These are phyloP conservation scores for Rhynchosporium secalis DNA, from an alignment of 2,329 filamentous ascomycete species.

Conservation along the genomic window DNA sequence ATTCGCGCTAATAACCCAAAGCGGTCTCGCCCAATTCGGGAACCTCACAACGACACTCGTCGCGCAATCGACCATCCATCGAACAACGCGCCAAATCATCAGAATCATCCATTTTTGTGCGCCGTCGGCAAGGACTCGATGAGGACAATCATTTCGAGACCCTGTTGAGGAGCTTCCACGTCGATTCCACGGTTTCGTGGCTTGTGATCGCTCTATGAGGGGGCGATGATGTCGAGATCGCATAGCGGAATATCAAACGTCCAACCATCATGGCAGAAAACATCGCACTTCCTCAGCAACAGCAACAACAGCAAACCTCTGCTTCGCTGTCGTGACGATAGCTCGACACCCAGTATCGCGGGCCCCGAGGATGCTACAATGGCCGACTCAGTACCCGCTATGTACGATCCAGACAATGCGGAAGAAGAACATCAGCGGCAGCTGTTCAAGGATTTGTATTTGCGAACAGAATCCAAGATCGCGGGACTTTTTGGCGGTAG, in stretches of 20 bases:
- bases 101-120: slow-evolving; percentile 22
- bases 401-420: slow-evolving; percentile 53
- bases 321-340: slow-evolving; percentile 63
- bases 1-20: too few relatives aligned
- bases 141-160: slow-evolving; percentile 27
- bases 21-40: not conserved
- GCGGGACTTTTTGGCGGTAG: slow-evolving; percentile 67
- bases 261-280: slow-evolving; percentile 46
- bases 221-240: slow-evolving; percentile 32
- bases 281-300: slow-evolving; percentile 62
- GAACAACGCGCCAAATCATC: slow-evolving; percentile 28
- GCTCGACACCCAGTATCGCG: slow-evolving; percentile 36
- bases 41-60: not conserved
- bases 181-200: slow-evolving; percentile 29
- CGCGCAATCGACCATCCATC: not conserved
- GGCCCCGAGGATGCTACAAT: slow-evolving; percentile 44
- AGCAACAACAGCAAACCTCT: slow-evolving; percentile 48
- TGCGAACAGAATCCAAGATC: slow-evolving; percentile 74
- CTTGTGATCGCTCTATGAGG: slow-evolving; percentile 31
- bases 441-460: slow-evolving; percentile 76
- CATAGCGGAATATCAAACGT: slow-evolving; percentile 21
- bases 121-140: slow-evolving; percentile 29
- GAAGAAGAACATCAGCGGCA: slow-evolving; percentile 70
- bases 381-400: slow-evolving; percentile 47
- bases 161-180: slow-evolving; percentile 34